phyloP scores from a whole-genome alignment of 139 green algal genomes.

The Nannochloris sp. region DNA sequence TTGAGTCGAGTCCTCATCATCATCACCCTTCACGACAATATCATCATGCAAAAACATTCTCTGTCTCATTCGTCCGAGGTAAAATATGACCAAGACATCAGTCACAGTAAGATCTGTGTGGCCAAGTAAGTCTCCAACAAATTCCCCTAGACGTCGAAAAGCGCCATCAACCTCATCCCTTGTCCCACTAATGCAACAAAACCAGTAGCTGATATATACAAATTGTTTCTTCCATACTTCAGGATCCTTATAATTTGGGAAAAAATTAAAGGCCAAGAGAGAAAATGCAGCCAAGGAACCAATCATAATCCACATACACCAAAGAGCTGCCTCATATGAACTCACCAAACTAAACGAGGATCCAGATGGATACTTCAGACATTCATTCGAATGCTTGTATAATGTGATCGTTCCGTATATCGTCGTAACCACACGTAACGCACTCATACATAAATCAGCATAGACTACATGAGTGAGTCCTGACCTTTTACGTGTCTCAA shows the following conservation, averaged over 20 bases:
- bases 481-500: constrained; percentile 27
- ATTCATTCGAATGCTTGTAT: neutral
- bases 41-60: too few species aligned
- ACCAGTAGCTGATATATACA: constrained; percentile 14
- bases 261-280: constrained; percentile 32
- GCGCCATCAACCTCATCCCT: neutral
- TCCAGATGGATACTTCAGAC: neutral
- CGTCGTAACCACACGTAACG: constrained; percentile 7
- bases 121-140: constrained; percentile 37
- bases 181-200: constrained; percentile 25
- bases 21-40: too few species aligned
- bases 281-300: neutral
- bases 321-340: constrained; percentile 1
- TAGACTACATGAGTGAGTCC: constrained; percentile 28
- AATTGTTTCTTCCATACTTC: constrained; percentile 30
- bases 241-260: constrained; percentile 23
- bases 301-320: constrained; percentile 3
- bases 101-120: constrained; percentile 37
- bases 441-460: constrained; percentile 1
- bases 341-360: neutral
- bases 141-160: constrained; percentile 16
- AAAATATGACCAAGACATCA: constrained; percentile 39
- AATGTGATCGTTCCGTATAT: constrained; percentile 1
- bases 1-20: too few species aligned
- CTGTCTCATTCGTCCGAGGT: constrained; percentile 28